Base-by-base conservation (phyloP, 1,139 yeast genomes). In the Casaregolazyma suthepensis region DNA sequence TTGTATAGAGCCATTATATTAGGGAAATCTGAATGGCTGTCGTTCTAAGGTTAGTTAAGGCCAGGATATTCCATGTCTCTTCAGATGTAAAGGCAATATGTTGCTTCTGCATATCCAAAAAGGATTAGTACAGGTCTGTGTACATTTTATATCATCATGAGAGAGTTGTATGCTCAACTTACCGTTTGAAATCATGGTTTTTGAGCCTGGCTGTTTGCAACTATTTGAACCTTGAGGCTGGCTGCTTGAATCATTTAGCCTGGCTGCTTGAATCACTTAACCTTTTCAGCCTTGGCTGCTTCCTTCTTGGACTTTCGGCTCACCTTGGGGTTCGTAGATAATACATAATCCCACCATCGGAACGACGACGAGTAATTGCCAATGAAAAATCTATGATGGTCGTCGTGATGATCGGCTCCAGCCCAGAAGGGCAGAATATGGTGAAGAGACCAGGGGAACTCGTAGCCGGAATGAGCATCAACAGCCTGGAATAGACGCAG, bases 321-420 rank as follows among this genome's bases (percentile, higher is more conserved):
- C 35, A 62, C 59, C 58, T 61, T 61, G 22, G 65, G 65, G 45
- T 61, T 57, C 26, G 98, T 91, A 62, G 83, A 83, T 63, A 91
- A 74, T 57, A 82, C 64, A 69, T 75, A 84, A 73, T 91, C 98
- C 94, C 96, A 89, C 87, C 94, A 87, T 73, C 96, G 82, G 79
- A 91, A 91, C 38, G 93, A 83, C 54, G 95, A 85, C 23, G 97
- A 94, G 70, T 89, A 91, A 73, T 90, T 89, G 55, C 97, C 97
- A 61, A 82, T 83, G 71, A 91, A 91, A 72, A 83, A 89, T 67
- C 88, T 95, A 70, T 91, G 98, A 69, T 91, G 98, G 68, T 87
- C 89, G 69, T 91, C 98, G 68, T 91, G 98, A 71, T 91, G 98
- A 66, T 88, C 97, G 22, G 98, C 97, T 57, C 98, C 98, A 19